These are phyloP conservation scores for Asterophora parasitica DNA, from an alignment of 768 basidiomycete genomes.

Conservation along the genomic window DNA sequence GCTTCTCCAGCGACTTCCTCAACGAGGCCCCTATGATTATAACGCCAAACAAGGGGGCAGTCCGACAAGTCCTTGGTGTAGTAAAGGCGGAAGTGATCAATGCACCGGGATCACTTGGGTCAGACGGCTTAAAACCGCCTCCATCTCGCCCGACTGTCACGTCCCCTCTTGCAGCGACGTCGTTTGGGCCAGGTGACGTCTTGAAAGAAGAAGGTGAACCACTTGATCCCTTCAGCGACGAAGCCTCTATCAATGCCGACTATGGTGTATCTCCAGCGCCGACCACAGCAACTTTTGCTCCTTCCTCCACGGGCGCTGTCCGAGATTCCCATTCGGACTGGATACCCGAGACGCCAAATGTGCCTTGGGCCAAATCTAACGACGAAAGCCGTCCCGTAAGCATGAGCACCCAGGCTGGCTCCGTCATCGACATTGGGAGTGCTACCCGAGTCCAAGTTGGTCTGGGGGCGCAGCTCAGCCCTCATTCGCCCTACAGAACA, in stretches of 20 bases:
- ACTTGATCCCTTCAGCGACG: slow-evolving; percentile 63
- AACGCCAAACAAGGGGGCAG: slow-evolving; percentile 57
- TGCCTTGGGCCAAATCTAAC: slow-evolving; percentile 37
- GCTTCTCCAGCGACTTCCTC: slow-evolving; percentile 73
- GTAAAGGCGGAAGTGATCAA: slow-evolving; percentile 78
- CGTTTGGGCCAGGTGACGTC: slow-evolving; percentile 68
- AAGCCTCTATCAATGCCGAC: slow-evolving; percentile 34
- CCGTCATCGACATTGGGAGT: slow-evolving; percentile 54
- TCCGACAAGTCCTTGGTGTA: slow-evolving; percentile 71
- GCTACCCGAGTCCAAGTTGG: slow-evolving; percentile 68
- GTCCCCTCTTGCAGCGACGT: slow-evolving; percentile 66
- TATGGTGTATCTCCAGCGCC: slow-evolving; percentile 35
- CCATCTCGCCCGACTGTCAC: slow-evolving; percentile 43
- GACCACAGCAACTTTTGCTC: slow-evolving; percentile 37
- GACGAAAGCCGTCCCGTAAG: slow-evolving; percentile 52
- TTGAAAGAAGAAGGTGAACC: slow-evolving; percentile 50
- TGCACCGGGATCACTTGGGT: slow-evolving; percentile 40
- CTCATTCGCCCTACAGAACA: slow-evolving; percentile 50
- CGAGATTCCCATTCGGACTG: slow-evolving; percentile 30
- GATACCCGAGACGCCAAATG: slow-evolving; percentile 32
- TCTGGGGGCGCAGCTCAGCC: slow-evolving; percentile 27
- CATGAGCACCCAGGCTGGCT: slow-evolving; percentile 58
- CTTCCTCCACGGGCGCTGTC: slow-evolving; percentile 21
- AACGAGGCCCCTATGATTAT: slow-evolving; percentile 81
- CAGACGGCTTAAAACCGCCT: slow-evolving; percentile 38